Conservation (phyloP, 345 rosid genomes). For the Hevea brasiliensis region DNA sequence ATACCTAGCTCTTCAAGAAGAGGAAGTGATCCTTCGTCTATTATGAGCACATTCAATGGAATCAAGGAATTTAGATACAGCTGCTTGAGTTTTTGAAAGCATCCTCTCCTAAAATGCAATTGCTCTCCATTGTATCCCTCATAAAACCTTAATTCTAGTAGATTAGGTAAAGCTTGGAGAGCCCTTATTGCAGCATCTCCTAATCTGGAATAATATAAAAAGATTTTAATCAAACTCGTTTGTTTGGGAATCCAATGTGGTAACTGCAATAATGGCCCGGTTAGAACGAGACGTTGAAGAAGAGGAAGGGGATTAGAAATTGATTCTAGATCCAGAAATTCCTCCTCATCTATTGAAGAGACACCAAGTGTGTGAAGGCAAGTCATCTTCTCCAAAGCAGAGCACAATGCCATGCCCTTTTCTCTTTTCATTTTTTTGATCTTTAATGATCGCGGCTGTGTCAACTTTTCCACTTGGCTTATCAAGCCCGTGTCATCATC, state of each 20-base stretch:
- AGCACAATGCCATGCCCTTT: not conserved
- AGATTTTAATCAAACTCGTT: not conserved
- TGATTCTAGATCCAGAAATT: not conserved
- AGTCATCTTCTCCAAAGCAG: not conserved
- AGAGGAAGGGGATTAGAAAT: not conserved
- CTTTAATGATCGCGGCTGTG: not conserved
- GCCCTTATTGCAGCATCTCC: not conserved
- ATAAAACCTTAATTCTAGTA: no score
- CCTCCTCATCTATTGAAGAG: not conserved
- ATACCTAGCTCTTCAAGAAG: not conserved
- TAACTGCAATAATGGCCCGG: not conserved
- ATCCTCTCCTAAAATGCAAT: no score
- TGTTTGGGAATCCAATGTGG: not conserved
- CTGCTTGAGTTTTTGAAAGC: no score
- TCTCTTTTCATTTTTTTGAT: not conserved
- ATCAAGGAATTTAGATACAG: no score
- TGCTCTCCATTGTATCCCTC: no score
- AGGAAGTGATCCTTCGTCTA: conserved; percentile 5
- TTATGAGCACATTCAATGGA: no score
- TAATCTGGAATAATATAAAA: not conserved
- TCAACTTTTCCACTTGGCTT: not conserved
- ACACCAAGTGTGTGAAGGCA: not conserved
- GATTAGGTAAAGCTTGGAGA: no score
- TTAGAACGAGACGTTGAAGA: not conserved
- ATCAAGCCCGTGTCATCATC: not conserved